phyloP scores from a whole-genome alignment of 352 stramenopile genomes.

The Phytophthora gonapodyides region DNA sequence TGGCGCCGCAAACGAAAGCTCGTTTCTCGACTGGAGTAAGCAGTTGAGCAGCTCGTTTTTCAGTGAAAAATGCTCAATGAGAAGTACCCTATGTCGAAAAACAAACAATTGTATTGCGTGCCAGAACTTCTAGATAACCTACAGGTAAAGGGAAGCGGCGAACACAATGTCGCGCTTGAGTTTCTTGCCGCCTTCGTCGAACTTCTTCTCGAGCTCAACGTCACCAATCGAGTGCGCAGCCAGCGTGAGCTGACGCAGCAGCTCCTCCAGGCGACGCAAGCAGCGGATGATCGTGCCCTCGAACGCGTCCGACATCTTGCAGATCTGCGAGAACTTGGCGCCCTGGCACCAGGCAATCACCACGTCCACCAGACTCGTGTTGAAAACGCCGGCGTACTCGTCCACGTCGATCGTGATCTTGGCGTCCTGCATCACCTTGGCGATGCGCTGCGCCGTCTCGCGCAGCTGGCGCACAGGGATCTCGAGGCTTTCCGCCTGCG shows the following conservation, averaged over 20 bases:
- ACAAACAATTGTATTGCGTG: conserved; percentile 12
- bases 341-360: conserved; percentile 98
- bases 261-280: conserved; percentile 96
- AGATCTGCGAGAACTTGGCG: conserved; percentile 99
- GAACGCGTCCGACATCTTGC: conserved; percentile 98
- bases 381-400: conserved; percentile 98
- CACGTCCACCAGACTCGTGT: conserved; percentile 98
- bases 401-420: conserved; percentile 97
- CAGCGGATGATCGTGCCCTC: conserved; percentile 99
- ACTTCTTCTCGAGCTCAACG: conserved; percentile 97
- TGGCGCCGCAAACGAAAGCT: conserved; percentile 88
- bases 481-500: conserved; percentile 82
- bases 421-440: conserved; percentile 90
- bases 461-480: conserved; percentile 94
- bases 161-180: conserved; percentile 99
- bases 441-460: conserved; percentile 93
- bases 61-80: background rate
- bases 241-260: conserved; percentile 96
- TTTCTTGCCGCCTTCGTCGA: conserved; percentile 96
- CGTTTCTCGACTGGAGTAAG: conserved; percentile 78
- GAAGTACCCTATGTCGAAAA: conserved; percentile 1
- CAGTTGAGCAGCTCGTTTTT: too few species aligned
- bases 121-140: conserved; percentile 15
- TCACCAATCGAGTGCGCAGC: conserved; percentile 98
- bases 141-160: conserved; percentile 98